Evolutionary conservation across 2,329 filamentous ascomycete species (phyloP).

Genomic region (Fusarium sp.): DNA sequence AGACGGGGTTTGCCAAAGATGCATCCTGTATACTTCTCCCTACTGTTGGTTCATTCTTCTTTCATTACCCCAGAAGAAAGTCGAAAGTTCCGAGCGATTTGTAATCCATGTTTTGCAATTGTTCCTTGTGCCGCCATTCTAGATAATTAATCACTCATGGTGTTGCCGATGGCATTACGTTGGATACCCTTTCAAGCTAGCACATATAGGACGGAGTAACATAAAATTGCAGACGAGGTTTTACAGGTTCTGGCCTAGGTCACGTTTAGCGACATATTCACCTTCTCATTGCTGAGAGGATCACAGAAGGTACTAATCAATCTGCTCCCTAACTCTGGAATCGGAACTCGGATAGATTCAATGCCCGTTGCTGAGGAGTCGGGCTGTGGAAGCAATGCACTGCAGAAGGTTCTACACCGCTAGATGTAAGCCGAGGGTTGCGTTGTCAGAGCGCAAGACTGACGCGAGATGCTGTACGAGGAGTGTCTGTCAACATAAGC

Average conservation of each 20-base stretch:
- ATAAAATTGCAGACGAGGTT: no score
- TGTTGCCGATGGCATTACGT: not conserved
- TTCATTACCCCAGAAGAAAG: fast-evolving
- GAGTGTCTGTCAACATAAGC: fast-evolving
- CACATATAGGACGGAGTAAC: no score
- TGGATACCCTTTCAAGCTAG: no score
- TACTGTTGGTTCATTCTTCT: no score
- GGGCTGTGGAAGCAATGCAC: no score
- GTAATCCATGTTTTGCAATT: not conserved
- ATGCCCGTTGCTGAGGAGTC: not conserved
- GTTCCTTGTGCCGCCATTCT: not conserved
- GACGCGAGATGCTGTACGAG: not conserved
- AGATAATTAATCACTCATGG: not conserved
- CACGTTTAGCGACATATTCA: not conserved
- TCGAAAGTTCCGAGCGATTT: not conserved
- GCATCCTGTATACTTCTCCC: not conserved
- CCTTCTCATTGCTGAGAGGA: not conserved
- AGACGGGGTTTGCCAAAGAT: not conserved
- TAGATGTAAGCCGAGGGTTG: not conserved
- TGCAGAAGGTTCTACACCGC: not conserved
- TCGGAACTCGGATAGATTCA: not conserved
- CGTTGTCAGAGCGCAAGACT: fast-evolving
- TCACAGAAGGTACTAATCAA: not conserved
- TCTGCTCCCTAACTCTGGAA: fast-evolving
- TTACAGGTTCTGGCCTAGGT: no score